Conservation (phyloP, 2,329 filamentous ascomycete genomes). For the Beauveria varroae region DNA sequence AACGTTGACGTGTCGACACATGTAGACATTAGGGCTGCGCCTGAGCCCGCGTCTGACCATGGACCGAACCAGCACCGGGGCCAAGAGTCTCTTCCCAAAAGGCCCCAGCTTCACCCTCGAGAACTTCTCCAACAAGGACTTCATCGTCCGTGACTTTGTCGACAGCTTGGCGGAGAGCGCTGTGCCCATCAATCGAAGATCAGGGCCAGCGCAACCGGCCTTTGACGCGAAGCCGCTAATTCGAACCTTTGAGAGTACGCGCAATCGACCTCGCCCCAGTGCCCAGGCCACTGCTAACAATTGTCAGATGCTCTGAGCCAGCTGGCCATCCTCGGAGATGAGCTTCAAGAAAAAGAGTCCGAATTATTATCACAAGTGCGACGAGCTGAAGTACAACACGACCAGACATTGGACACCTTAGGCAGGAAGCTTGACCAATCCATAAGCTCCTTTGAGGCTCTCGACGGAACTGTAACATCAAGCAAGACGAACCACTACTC, state of each 20-base stretch:
- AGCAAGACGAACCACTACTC: conserved; percentile 32
- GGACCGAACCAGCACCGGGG: conserved; percentile 39
- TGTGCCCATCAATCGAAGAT: conserved; percentile 71
- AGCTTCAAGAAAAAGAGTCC: conserved; percentile 83
- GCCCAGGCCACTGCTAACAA: conserved; percentile 14
- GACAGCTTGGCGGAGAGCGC: conserved; percentile 84
- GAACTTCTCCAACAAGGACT: conserved; percentile 83
- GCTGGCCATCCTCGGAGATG: conserved; percentile 65
- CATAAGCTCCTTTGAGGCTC: conserved; percentile 82
- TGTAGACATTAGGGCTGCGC: conserved; percentile 19
- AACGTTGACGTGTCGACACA: conserved; percentile 15
- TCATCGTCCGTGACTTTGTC: conserved; percentile 96
- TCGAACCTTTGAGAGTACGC: conserved; percentile 75
- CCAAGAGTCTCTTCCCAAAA: conserved; percentile 65
- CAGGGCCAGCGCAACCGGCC: conserved; percentile 52
- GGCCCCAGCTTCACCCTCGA: conserved; percentile 81
- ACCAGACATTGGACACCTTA: conserved; percentile 79
- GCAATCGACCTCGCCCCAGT: too few relatives aligned
- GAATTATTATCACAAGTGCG: conserved; percentile 85
- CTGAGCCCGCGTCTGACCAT: conserved; percentile 21
- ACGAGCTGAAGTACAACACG: conserved; percentile 84
- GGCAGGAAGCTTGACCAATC: conserved; percentile 87
- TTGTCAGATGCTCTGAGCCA: conserved; percentile 54
- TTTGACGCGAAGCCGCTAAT: conserved; percentile 98
- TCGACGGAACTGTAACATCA: conserved; percentile 76